Evolutionary conservation across 306 rosid species (phyloP).

Genomic region (Morella rubra): DNA sequence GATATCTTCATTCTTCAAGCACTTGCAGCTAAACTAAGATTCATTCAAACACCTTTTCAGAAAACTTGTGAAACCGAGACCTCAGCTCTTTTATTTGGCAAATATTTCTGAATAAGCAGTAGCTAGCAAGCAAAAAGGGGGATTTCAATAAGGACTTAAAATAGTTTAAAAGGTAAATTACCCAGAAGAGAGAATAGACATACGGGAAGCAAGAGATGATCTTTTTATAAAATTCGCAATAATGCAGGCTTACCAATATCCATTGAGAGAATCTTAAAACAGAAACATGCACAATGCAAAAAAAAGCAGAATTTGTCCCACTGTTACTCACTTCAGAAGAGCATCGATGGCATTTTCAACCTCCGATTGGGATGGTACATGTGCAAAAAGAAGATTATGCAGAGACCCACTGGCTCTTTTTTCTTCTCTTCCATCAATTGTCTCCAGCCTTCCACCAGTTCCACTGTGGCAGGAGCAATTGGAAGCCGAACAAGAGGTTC

Average conservation of each 20-base stretch:
- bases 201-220: background rate
- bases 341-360: conserved; percentile 51
- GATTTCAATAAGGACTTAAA: too few species aligned
- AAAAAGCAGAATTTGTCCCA: background rate
- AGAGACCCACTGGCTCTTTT: conserved; percentile 14
- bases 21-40: too few species aligned
- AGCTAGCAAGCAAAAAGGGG: too few species aligned
- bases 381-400: conserved; percentile 34
- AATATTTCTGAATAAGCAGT: too few species aligned
- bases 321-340: conserved; percentile 47
- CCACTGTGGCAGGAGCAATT: conserved; percentile 24
- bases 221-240: background rate
- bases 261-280: background rate
- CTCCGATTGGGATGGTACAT: conserved; percentile 57
- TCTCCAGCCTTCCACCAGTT: conserved; percentile 15
- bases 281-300: background rate
- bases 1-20: too few species aligned
- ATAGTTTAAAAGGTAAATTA: too few species aligned
- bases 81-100: too few species aligned
- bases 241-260: background rate
- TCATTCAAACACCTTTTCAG: too few species aligned
- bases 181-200: background rate
- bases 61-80: too few species aligned
- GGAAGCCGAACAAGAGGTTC: conserved; percentile 25
- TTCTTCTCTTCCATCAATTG: conserved; percentile 23